Conservation (phyloP, 192 early-diverging fungal genomes). For the Linnemannia schmuckeri region DNA sequence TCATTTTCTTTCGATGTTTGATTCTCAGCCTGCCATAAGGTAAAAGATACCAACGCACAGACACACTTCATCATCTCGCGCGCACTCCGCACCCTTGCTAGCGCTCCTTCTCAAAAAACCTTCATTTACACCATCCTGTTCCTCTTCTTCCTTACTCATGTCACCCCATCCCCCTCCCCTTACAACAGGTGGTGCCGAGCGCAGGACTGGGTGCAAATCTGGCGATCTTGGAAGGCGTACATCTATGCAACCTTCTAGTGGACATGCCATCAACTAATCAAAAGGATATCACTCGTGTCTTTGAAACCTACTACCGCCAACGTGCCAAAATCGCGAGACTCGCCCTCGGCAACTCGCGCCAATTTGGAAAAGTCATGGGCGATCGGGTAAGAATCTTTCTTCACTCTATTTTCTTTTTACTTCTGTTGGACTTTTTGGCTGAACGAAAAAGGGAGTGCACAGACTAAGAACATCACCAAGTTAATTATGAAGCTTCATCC, state of each 20-base stretch:
- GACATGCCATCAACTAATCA: conserved; percentile 27
- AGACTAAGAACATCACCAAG: too few species aligned
- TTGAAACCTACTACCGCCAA: conserved; percentile 32
- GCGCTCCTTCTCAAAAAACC: not conserved
- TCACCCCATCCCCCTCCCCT: too few species aligned
- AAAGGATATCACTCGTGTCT: conserved; percentile 27
- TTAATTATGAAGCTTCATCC: too few species aligned
- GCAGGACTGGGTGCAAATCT: conserved; percentile 52
- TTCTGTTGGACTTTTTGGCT: not conserved
- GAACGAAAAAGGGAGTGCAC: too few species aligned
- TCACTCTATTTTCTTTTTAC: not conserved
- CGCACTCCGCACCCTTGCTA: not conserved
- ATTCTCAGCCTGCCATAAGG: conserved; percentile 49
- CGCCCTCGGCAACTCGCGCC: conserved; percentile 40
- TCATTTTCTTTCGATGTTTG: not conserved
- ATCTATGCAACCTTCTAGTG: conserved; percentile 40
- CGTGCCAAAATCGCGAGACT: conserved; percentile 32
- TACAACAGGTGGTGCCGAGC: conserved; percentile 41
- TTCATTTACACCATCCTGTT: too few species aligned
- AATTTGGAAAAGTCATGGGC: conserved; percentile 54
- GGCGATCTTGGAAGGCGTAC: conserved; percentile 40
- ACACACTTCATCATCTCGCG: not conserved
- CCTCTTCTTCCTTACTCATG: too few species aligned
- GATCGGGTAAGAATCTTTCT: conserved; percentile 23
- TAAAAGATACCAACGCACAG: not conserved